phyloP scores from a whole-genome alignment of 768 basidiomycete species.

The Podaxis mareebaensis region DNA sequence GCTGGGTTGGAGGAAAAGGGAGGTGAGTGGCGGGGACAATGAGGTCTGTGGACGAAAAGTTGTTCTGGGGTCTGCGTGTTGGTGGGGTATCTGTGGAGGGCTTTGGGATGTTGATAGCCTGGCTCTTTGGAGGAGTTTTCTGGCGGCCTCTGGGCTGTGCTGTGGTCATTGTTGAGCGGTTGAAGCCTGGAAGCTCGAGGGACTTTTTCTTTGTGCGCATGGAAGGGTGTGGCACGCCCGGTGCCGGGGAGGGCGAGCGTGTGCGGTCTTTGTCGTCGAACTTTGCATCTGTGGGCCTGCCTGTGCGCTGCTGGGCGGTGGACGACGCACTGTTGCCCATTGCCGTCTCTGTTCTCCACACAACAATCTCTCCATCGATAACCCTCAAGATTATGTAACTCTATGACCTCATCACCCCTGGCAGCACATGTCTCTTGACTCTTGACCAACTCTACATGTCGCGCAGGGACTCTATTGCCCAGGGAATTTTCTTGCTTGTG shows the following conservation, averaged over 20 bases:
- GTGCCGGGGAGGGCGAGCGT: constrained; percentile 41
- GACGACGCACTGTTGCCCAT: constrained; percentile 26
- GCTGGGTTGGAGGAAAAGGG: constrained; percentile 23
- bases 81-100: constrained; percentile 28
- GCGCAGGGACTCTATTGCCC: too few relatives aligned
- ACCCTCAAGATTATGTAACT: not conserved
- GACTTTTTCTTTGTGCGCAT: constrained; percentile 70
- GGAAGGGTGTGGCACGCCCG: constrained; percentile 53
- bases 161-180: constrained; percentile 32
- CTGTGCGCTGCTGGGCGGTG: constrained; percentile 8
- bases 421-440: too few relatives aligned
- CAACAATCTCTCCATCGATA: constrained; percentile 5
- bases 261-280: constrained; percentile 17
- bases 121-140: constrained; percentile 30
- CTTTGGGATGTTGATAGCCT: constrained; percentile 41
- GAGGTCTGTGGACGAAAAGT: constrained; percentile 31
- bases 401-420: constrained; percentile 1
- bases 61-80: constrained; percentile 23
- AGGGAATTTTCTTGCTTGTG: too few relatives aligned
- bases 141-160: constrained; percentile 17
- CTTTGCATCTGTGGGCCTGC: not conserved
- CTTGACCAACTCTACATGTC: too few relatives aligned
- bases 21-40: constrained; percentile 27
- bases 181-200: constrained; percentile 75
- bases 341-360: not conserved